Percentiles rank a stretch among this genome's conserved stretches.
Conservation (phyloP, 768 basidiomycete genomes). For the Pisolithus albus region DNA sequence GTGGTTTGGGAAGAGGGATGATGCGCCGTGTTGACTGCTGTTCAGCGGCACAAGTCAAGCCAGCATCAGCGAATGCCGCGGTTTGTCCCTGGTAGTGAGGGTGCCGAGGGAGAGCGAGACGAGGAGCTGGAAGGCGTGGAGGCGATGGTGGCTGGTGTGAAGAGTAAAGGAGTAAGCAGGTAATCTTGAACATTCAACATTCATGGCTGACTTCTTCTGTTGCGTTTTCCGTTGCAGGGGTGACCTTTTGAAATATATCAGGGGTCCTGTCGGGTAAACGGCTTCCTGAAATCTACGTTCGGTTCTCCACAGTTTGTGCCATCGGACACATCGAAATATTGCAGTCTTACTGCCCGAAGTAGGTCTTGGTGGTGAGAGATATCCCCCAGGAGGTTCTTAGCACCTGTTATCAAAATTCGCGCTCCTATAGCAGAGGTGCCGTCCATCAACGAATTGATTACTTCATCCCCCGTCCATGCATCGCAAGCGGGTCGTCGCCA, state of each 20-base stretch:
- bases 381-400: no score
- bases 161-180: conserved; percentile 59
- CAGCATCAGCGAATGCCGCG: conserved; percentile 43
- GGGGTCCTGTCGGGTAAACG: conserved; percentile 42
- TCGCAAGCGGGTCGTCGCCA: conserved; percentile 15
- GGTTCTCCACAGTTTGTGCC: no score
- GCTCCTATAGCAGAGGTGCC: no score
- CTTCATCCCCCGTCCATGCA: conserved; percentile 29
- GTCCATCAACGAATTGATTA: no score
- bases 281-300: no score
- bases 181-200: neutral
- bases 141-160: conserved; percentile 73
- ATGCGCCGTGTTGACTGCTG: conserved; percentile 67
- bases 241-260: conserved; percentile 52
- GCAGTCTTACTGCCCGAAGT: no score
- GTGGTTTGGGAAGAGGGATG: conserved; percentile 57
- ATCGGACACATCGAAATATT: no score
- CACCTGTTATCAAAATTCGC: no score
- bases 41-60: conserved; percentile 59
- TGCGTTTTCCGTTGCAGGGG: conserved; percentile 37
- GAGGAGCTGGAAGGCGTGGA: conserved; percentile 46
- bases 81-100: conserved; percentile 13
- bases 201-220: conserved; percentile 5
- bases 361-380: no score
- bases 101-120: conserved; percentile 28